Evolutionary conservation across 768 basidiomycete genomes (phyloP), one percentile per base, ranked within the genome.

Genomic region (Serendipita sp.): DNA sequence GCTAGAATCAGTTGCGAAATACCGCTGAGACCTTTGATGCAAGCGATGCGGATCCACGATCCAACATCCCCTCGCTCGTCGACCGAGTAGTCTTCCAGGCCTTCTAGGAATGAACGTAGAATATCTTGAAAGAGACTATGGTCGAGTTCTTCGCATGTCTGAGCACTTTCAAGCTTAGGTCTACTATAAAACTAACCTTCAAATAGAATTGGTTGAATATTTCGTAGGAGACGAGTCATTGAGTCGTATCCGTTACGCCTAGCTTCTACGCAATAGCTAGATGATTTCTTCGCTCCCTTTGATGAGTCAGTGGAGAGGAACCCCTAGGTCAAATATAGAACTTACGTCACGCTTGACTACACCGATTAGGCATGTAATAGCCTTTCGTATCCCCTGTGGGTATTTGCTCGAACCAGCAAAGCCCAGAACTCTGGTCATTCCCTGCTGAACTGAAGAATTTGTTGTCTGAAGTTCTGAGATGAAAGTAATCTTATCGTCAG

Each of bases 11-110:
- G 75, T 69, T 79, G 76, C 48, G 81, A 75, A 65, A 84, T 74
- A 5, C 77, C 74, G 16, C 82, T 78, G 64, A 93, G 74, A 8
- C 86, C 86, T 52, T 78, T 78, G 62, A 93, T 80, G 69, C 86
- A 89, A 1, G 84, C 83, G 4, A 88, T 80, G 67, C 95, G 88
- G 63, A 93, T 81, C 92, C 93, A 96, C 1, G 95, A 97, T 46
- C 95, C 95, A 44, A 99, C 88, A 71, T 99, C 96, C 3, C 95
- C 95, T 68, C 95, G 85, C 72, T 96, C 89, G 72, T 99, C 95
- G 56, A 83, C 84, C 3, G 90, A 88, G 71, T 98, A 99, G 75
- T 99, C 94, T 18, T 83, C 78, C 63, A 99, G 74, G 2, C 91
- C 93, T n/a, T 71, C 72, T n/a, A 85, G 73, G 32, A 76, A 67